Conservation (phyloP, 2,329 filamentous ascomycete genomes). For the Aspergillus fumigatus region DNA sequence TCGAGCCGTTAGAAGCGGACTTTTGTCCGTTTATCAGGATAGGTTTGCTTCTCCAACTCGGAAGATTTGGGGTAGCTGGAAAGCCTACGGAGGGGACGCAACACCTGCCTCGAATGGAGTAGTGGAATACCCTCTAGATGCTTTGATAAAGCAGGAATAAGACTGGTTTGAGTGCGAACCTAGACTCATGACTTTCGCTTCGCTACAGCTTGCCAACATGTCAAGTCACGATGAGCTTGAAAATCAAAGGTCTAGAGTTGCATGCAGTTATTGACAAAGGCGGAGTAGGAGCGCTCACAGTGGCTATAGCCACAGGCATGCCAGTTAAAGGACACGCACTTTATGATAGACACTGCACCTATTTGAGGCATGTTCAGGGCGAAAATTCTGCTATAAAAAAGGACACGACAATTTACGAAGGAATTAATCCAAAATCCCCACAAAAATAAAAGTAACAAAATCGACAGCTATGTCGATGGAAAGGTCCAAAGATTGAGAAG, state of each 20-base stretch:
- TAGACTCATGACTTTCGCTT: not conserved
- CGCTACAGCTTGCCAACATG: not conserved
- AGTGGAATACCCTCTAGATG: not conserved
- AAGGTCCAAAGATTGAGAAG: constrained; percentile 56
- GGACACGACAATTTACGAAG: not conserved
- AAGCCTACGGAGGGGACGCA: not conserved
- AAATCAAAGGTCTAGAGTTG: no score
- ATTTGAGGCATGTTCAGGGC: not conserved
- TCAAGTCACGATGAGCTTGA: not conserved
- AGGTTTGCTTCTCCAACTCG: constrained; percentile 5
- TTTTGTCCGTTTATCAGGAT: not conserved
- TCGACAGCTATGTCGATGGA: constrained; percentile 44
- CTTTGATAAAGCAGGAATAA: not conserved
- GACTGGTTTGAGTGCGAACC: not conserved
- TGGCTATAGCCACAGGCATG: constrained; percentile 3
- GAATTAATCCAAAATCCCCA: not conserved
- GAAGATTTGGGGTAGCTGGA: constrained; percentile 3
- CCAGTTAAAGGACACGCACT: constrained; percentile 7
- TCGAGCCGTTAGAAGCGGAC: not conserved
- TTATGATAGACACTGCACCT: not conserved
- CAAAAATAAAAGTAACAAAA: constrained; percentile 31
- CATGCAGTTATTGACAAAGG: not conserved
- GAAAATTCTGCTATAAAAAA: not conserved
- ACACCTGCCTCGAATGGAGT: not conserved
- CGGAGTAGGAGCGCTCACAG: not conserved